A percentile compares a stretch with the other conserved stretches of the same genome.
phyloP scores from a whole-genome alignment of 2,329 filamentous ascomycete genomes.

The Aspergillus flavus region DNA sequence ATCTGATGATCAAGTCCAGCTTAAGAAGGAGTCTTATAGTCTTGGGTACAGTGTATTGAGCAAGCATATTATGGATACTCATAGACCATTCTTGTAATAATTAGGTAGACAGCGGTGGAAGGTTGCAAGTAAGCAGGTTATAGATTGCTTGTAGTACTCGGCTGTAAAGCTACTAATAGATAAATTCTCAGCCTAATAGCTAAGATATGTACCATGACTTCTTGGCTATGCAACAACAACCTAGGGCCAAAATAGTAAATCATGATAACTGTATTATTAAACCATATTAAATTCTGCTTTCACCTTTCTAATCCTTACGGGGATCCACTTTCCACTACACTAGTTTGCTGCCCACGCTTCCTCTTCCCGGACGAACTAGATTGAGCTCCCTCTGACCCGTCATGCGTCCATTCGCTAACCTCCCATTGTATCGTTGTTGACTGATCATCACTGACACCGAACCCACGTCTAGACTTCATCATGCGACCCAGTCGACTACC shows the following conservation, averaged over 20 bases:
- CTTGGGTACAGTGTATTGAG: background rate
- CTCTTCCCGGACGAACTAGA: conserved; percentile 34
- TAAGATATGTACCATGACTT: background rate
- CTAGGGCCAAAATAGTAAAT: background rate
- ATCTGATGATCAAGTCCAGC: background rate
- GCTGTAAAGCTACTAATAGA: background rate
- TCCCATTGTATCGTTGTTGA: conserved; percentile 77
- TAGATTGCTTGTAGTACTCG: background rate
- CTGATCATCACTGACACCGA: conserved; percentile 64
- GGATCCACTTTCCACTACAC: conserved; percentile 4
- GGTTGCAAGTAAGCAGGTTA: background rate
- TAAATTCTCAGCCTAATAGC: background rate
- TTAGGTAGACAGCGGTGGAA: background rate
- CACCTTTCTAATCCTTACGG: background rate
- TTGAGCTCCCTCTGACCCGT: conserved; percentile 34
- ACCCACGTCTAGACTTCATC: conserved; percentile 61
- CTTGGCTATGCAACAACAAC: background rate
- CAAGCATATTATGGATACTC: background rate
- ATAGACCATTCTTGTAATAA: background rate
- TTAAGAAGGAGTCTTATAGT: background rate
- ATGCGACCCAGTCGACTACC: conserved; percentile 72
- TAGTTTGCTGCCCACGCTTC: conserved; percentile 30
- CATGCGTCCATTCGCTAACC: conserved; percentile 70
- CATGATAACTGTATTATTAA: background rate
- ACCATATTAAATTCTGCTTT: background rate